A percentile compares a stretch with the other conserved stretches of the same genome.
These are phyloP conservation scores for Ophiostoma pallidulum DNA, from an alignment of 2,329 filamentous ascomycete genomes.

Conservation along the genomic window DNA sequence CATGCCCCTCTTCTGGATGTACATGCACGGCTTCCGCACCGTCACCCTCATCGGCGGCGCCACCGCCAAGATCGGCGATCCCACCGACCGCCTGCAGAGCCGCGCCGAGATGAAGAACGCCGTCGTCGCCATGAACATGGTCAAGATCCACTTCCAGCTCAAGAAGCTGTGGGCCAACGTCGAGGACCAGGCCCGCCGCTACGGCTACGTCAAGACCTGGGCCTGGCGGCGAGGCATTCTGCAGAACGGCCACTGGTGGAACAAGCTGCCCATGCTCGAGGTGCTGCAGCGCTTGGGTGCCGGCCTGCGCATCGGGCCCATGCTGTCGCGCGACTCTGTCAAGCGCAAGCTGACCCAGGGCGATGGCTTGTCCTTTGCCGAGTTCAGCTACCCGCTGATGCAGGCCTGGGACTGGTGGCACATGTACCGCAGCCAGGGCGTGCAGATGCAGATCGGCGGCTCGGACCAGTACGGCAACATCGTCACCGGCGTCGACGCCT, in stretches of 20 bases:
- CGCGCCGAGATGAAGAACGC: conserved; percentile 44
- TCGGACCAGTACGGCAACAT: conserved; percentile 98
- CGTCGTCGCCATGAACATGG: conserved; percentile 53
- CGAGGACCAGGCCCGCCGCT: conserved; percentile 52
- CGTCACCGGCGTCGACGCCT: conserved; percentile 73
- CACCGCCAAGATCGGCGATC: conserved; percentile 71
- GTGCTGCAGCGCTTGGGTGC: conserved; percentile 65
- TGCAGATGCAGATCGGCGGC: conserved; percentile 85
- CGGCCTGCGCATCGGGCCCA: conserved; percentile 67
- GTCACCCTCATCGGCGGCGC: conserved; percentile 62
- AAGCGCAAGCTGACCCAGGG: conserved; percentile 66
- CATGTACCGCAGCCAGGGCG: conserved; percentile 56
- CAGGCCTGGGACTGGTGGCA: conserved; percentile 97
- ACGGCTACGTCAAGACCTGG: conserved; percentile 54
- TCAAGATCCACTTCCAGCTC: conserved; percentile 60
- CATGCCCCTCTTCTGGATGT: conserved; percentile 80
- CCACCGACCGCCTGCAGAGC: conserved; percentile 57
- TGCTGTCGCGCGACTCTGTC: conserved; percentile 80
- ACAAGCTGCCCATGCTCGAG: conserved; percentile 60
- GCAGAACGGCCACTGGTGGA: conserved; percentile 83
- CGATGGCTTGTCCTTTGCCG: conserved; percentile 87
- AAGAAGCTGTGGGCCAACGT: conserved; percentile 67
- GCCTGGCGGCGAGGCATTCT: conserved; percentile 57
- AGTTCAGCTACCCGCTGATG: conserved; percentile 87
- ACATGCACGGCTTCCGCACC: conserved; percentile 61